Evolutionary conservation across 805 yeast genomes (phyloP).

Genomic region (Lipomyces sp.): DNA sequence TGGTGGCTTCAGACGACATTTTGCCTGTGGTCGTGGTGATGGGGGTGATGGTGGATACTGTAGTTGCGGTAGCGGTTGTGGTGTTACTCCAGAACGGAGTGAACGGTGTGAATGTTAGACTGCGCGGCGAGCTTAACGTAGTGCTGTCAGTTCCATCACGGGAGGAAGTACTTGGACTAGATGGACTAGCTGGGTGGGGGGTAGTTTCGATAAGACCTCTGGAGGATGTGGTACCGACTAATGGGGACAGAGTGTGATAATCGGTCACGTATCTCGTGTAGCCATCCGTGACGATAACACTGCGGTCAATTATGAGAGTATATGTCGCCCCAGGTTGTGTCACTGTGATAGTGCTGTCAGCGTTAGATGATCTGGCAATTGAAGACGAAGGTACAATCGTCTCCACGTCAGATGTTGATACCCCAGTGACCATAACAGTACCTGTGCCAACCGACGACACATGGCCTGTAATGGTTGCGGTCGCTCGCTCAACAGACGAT

Average conservation of each 20-base stretch:
- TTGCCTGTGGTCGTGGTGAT: too few relatives aligned
- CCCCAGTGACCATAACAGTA: conserved; percentile 7
- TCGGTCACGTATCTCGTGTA: conserved; percentile 4
- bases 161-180: background rate
- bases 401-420: background rate
- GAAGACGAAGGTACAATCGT: background rate
- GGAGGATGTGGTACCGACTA: background rate
- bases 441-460: conserved; percentile 4
- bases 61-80: conserved; percentile 4
- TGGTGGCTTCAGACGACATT: background rate
- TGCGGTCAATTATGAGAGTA: background rate
- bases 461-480: background rate
- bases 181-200: background rate
- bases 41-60: too few relatives aligned
- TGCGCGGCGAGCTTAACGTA: background rate
- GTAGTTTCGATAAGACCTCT: background rate
- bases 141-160: background rate
- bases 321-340: conserved; percentile 6
- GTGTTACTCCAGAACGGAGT: conserved; percentile 22
- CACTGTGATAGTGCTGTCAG: conserved; percentile 6
- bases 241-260: background rate
- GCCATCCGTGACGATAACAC: background rate
- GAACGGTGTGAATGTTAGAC: background rate
- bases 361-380: background rate
- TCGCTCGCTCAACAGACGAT: background rate